Evolutionary conservation across 768 basidiomycete genomes (phyloP).

Genomic region (Mycena alexandri): DNA sequence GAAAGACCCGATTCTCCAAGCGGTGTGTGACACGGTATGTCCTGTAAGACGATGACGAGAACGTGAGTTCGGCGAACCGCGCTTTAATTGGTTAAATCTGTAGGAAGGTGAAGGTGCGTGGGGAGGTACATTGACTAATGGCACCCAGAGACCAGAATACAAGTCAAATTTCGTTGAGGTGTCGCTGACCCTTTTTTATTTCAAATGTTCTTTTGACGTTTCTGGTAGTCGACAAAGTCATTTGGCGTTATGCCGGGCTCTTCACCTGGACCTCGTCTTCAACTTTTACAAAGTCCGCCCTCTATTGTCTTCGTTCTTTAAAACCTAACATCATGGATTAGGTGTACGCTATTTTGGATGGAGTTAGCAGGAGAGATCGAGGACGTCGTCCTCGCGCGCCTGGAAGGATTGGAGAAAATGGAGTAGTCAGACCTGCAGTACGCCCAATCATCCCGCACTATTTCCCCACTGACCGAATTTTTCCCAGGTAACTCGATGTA

Average conservation of each 20-base stretch:
- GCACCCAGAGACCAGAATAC: slow-evolving; percentile 97
- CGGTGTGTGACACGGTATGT: too few relatives aligned
- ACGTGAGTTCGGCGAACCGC: slow-evolving; percentile 62
- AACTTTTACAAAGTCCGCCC: slow-evolving; percentile 94
- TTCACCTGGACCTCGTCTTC: slow-evolving; percentile 98
- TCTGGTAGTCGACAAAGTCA: slow-evolving; percentile 90
- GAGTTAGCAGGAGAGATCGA: slow-evolving; percentile 99
- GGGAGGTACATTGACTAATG: slow-evolving; percentile 96
- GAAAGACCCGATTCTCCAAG: slow-evolving; percentile 96
- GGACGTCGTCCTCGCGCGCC: slow-evolving; percentile 90
- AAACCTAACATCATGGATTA: too few relatives aligned
- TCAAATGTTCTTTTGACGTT: not conserved
- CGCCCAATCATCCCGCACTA: too few relatives aligned
- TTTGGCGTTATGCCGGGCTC: slow-evolving; percentile 96
- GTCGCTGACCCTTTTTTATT: not conserved
- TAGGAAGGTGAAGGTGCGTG: slow-evolving; percentile 86
- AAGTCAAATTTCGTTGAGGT: slow-evolving; percentile 99
- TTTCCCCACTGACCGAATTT: too few relatives aligned
- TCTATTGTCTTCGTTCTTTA: too few relatives aligned
- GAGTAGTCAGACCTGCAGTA: slow-evolving; percentile 61
- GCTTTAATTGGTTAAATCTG: not conserved
- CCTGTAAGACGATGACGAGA: slow-evolving; percentile 99
- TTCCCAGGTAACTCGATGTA: too few relatives aligned
- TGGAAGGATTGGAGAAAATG: slow-evolving; percentile 94
- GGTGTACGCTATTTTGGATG: slow-evolving; percentile 97